Percentiles rank a stretch among this genome's conserved stretches.
Evolutionary conservation across 805 yeast species (phyloP).

Genomic region (Candida easanensis): DNA sequence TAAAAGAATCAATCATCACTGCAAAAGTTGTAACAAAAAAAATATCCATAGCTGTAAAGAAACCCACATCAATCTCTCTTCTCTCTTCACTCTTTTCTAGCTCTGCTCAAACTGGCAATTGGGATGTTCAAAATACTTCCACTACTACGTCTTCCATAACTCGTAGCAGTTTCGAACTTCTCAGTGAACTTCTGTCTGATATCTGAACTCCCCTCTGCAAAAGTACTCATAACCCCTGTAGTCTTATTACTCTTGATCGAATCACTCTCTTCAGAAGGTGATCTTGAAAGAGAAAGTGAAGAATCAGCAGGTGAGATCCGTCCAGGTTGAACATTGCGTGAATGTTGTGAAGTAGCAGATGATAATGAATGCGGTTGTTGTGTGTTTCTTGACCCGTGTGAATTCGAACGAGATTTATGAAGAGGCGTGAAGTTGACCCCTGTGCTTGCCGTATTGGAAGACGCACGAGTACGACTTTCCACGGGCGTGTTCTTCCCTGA

Average conservation of each 20-base stretch:
- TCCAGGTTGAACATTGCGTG: constrained; percentile 3
- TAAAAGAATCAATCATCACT: too few relatives aligned
- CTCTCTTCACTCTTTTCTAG: constrained; percentile 16
- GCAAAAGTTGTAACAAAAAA: not conserved
- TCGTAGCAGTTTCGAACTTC: constrained; percentile 12
- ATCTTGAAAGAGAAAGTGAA: constrained; percentile 1
- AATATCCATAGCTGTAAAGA: not conserved
- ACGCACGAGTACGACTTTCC: constrained; percentile 12
- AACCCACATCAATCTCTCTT: not conserved
- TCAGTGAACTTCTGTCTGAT: constrained; percentile 13
- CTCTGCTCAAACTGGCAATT: constrained; percentile 22
- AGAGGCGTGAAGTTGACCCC: constrained; percentile 10
- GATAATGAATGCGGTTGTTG: constrained; percentile 1
- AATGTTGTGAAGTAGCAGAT: not conserved
- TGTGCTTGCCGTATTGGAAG: constrained; percentile 4
- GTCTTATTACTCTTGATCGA: constrained; percentile 7
- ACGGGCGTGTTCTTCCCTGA: constrained; percentile 16
- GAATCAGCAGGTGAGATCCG: constrained; percentile 9
- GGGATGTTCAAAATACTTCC: constrained; percentile 24
- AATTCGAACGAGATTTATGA: constrained; percentile 16
- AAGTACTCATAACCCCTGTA: constrained; percentile 7
- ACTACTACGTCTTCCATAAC: constrained; percentile 6
- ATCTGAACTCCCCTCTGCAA: constrained; percentile 8
- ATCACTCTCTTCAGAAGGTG: constrained; percentile 6
- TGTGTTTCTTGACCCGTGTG: constrained; percentile 9